A percentile compares a stretch with the other conserved stretches of the same genome.
phyloP scores from a whole-genome alignment of 208 protist species.

The Acanthamoeba culbertsoni region DNA sequence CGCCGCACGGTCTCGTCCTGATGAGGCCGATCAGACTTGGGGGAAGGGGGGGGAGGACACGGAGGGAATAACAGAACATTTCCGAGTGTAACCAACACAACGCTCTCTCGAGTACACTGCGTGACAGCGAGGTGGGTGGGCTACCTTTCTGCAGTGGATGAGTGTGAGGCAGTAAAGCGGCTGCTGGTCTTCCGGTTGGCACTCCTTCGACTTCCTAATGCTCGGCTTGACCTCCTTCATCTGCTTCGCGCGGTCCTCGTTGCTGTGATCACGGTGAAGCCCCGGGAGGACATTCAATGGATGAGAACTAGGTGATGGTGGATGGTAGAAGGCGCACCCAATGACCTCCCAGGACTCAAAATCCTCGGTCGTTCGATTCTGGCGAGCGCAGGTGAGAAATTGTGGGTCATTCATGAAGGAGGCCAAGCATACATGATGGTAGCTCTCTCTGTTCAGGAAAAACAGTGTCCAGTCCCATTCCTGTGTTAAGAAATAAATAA shows the following conservation, averaged over 20 bases:
- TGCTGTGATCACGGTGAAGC: not conserved
- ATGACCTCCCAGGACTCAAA: slow-evolving; percentile 25
- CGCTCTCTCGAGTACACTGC: too few species aligned
- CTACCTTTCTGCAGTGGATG: slow-evolving; percentile 44
- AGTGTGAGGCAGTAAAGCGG: slow-evolving; percentile 42
- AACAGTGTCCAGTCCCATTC: slow-evolving; percentile 79
- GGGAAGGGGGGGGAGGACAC: too few species aligned
- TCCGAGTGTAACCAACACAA: not conserved
- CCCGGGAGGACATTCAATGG: not conserved
- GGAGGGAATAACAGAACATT: too few species aligned
- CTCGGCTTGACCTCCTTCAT: not conserved
- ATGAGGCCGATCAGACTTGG: too few species aligned
- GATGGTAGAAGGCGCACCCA: not conserved
- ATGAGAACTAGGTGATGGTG: not conserved
- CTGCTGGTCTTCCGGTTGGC: not conserved
- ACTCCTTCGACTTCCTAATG: not conserved
- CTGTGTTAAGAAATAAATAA: not conserved
- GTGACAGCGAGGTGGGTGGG: not conserved
- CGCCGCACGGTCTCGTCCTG: slow-evolving; percentile 49
- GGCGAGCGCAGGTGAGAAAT: too few species aligned
- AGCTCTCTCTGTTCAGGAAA: slow-evolving; percentile 52
- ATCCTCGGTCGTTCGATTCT: not conserved
- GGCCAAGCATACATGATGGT: not conserved
- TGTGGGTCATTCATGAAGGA: too few species aligned
- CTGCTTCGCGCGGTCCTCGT: not conserved